Evolutionary conservation across 768 basidiomycete species (phyloP).

Genomic region (Podaxis sp.): DNA sequence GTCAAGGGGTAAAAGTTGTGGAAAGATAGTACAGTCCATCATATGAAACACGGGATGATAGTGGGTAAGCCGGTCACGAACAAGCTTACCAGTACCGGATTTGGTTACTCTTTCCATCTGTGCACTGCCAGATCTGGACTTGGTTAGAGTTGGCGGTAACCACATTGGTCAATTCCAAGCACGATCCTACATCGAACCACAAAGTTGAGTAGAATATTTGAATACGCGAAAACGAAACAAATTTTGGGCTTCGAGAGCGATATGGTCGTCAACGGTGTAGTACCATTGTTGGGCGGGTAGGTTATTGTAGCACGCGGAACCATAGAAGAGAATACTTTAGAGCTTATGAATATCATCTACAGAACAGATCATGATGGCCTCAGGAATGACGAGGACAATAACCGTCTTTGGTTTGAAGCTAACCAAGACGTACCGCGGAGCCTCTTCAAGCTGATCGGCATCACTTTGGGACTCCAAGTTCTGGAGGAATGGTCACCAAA

Average conservation of each 20-base stretch:
- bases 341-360: background rate
- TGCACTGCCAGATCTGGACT: conserved; percentile 34
- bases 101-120: conserved; percentile 28
- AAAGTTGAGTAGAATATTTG: background rate
- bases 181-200: conserved; percentile 21
- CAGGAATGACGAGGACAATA: background rate
- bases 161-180: conserved; percentile 31
- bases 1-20: too few species aligned
- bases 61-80: background rate
- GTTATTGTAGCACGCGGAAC: conserved; percentile 26
- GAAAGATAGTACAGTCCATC: too few species aligned
- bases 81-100: conserved; percentile 21
- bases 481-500: background rate
- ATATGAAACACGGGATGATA: too few species aligned
- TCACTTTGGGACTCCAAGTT: background rate
- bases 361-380: background rate
- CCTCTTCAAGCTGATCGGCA: background rate
- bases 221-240: background rate
- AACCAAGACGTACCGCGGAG: background rate
- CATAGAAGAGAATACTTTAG: background rate
- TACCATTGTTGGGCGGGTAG: conserved; percentile 35
- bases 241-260: conserved; percentile 29
- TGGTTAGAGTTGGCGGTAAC: conserved; percentile 27
- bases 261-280: conserved; percentile 29
- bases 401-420: background rate